Evolutionary conservation across 169 alveolate species (phyloP).

Genomic region (Cytauxzoon felis): DNA sequence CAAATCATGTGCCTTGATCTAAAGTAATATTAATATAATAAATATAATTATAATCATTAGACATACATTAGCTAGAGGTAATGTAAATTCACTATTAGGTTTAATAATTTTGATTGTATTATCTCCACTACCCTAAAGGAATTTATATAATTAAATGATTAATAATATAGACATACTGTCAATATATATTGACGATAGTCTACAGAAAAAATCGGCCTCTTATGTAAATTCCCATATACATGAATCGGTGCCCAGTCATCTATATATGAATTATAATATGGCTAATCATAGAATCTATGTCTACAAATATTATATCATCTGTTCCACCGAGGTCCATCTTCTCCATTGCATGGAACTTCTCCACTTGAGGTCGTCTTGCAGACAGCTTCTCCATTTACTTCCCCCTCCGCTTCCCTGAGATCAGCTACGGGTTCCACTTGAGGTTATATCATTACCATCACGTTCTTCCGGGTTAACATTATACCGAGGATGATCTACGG

Average conservation of each 20-base stretch:
- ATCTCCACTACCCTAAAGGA: constrained; percentile 60
- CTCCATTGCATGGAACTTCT: no score
- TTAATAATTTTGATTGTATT: constrained; percentile 37
- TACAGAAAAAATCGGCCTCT: constrained; percentile 64
- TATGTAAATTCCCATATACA: constrained; percentile 59
- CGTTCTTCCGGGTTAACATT: no score
- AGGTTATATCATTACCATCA: no score
- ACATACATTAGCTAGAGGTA: background rate
- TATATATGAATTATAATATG: constrained; percentile 7
- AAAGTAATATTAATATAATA: background rate
- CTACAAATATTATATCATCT: no score
- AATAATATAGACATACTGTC: constrained; percentile 48
- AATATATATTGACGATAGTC: constrained; percentile 54
- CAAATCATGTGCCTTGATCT: constrained; percentile 65
- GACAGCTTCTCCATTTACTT: no score
- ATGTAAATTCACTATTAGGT: constrained; percentile 6
- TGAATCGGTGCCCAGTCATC: constrained; percentile 71
- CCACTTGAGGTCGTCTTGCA: no score
- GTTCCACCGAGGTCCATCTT: no score
- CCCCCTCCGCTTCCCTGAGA: no score
- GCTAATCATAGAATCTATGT: constrained; percentile 1
- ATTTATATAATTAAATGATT: no score
- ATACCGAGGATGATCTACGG: no score
- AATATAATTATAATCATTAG: background rate
- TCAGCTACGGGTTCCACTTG: no score